Evolutionary conservation across 345 rosid species (phyloP).

Genomic region (Cardamine chenopodiifolia): DNA sequence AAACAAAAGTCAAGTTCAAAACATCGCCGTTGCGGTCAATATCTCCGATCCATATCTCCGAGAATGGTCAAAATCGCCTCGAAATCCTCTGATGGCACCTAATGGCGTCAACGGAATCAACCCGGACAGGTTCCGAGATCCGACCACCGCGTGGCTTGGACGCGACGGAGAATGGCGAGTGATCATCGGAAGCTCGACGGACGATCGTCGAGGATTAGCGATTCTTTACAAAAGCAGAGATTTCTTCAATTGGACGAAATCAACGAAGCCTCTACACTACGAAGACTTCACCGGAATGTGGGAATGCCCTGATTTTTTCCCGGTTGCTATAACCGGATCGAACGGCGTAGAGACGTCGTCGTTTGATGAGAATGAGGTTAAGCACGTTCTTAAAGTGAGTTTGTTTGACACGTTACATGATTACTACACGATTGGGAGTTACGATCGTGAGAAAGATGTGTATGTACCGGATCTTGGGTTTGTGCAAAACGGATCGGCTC

Average conservation of each 20-base stretch:
- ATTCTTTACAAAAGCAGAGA: constrained; percentile 59
- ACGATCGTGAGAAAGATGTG: constrained; percentile 44
- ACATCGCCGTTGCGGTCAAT: constrained; percentile 61
- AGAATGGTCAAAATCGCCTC: constrained; percentile 64
- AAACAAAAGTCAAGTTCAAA: constrained; percentile 54
- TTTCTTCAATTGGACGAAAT: constrained; percentile 54
- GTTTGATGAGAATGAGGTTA: constrained; percentile 6
- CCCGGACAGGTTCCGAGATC: constrained; percentile 68
- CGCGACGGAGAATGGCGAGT: constrained; percentile 38
- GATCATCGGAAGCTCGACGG: constrained; percentile 38
- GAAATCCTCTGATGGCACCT: constrained; percentile 60
- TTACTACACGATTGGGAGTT: constrained; percentile 54
- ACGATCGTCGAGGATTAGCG: constrained; percentile 55
- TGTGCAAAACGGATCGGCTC: constrained; percentile 46
- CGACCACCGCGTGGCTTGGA: constrained; percentile 73
- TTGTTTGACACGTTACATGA: constrained; percentile 52
- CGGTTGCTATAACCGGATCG: constrained; percentile 43
- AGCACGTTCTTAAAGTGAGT: constrained; percentile 63
- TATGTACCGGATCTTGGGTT: constrained; percentile 57
- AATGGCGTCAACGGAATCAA: constrained; percentile 41
- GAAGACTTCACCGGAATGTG: constrained; percentile 64
- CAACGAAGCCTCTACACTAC: constrained; percentile 54
- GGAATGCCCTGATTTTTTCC: constrained; percentile 89
- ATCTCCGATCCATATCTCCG: constrained; percentile 64
- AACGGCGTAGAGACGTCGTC: constrained; percentile 36